A percentile compares a stretch with the other conserved stretches of the same genome.
Conservation (phyloP, 164 flowering plant species). For the Annona squamosa region DNA sequence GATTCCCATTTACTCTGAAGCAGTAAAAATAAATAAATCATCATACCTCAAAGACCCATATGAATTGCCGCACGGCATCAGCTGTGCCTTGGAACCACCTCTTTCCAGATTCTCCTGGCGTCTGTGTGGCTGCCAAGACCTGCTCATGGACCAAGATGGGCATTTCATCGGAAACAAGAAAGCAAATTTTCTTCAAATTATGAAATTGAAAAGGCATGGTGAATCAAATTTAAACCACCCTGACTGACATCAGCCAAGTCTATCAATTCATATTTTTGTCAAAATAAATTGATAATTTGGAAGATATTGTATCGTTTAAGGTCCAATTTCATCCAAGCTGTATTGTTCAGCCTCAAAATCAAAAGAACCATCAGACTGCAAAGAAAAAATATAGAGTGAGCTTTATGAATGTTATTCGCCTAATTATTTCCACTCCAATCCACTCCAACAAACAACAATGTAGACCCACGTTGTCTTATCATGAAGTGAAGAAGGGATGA, state of each 20-base stretch:
- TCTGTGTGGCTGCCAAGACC: conserved; percentile 21
- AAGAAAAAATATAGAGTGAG: not conserved
- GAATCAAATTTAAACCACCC: not conserved
- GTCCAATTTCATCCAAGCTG: not conserved
- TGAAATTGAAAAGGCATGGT: not conserved
- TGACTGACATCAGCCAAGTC: not conserved
- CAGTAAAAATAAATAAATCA: conserved; percentile 1
- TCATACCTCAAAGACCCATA: conserved; percentile 19
- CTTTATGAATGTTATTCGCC: not conserved
- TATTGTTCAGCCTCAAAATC: not conserved
- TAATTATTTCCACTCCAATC: not conserved
- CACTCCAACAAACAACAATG: not conserved
- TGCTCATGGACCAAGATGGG: conserved; percentile 21
- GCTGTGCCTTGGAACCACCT: conserved; percentile 96
- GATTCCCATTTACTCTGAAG: not conserved
- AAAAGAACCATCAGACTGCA: not conserved
- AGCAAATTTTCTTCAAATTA: not conserved
- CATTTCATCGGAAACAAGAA: not conserved
- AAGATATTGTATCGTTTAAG: not conserved
- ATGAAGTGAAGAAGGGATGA: too few species aligned
- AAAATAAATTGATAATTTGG: not conserved
- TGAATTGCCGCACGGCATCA: conserved; percentile 84
- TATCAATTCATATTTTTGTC: not conserved
- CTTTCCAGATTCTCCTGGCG: conserved; percentile 19
- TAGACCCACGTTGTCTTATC: too few species aligned